Evolutionary conservation across 2,329 filamentous ascomycete genomes (phyloP), one percentile per base, ranked within the genome.

Genomic region (Ilyonectria destructans): DNA sequence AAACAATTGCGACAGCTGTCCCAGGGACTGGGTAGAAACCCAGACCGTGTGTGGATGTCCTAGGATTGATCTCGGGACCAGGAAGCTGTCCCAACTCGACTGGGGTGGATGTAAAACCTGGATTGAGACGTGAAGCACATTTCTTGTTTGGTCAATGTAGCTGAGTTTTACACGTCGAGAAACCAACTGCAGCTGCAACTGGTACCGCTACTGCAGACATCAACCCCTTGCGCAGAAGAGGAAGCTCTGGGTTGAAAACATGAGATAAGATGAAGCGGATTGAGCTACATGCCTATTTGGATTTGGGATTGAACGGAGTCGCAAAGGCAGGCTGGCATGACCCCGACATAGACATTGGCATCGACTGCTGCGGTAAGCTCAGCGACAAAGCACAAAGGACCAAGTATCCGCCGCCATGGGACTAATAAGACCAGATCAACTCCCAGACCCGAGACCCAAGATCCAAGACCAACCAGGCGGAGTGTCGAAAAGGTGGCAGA

Each of bases 391-490:
- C 13, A 17, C 12, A 10, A 40, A 43, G 40, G 15, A n/a, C 15
- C 40, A 19, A 43, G 40, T 13, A n/a, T n/a, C 15, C n/a, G n/a
- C 37, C 37, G 12, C 15, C 40, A n/a, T 43, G 6, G 40, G 40
- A 43, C n/a, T 17, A 43, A n/a, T 17, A 8, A n/a, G 4, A 43
- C 40, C 31, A 33, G 31, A 2, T 12, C 31, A 33, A 12, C 26
- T 26, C 31, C 31, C 31, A 33, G 31, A 7, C 31, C 31, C 19
- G 21, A 12, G 31, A 9, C 31, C 31, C 19, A 46, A 12, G 19
- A 33, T 33, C 33, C 31, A 45, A 45, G 49, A 31, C 35, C 58
- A 60, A 55, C 46, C 19, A 6, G 57, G 23, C 46, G 48, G 45
- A 29, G 45, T 46, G 48, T 45, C 43, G 51, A 21, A 21, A 57